phyloP scores from a whole-genome alignment of 176 grass and related monocot species.

The Triticum dicoccoides region DNA sequence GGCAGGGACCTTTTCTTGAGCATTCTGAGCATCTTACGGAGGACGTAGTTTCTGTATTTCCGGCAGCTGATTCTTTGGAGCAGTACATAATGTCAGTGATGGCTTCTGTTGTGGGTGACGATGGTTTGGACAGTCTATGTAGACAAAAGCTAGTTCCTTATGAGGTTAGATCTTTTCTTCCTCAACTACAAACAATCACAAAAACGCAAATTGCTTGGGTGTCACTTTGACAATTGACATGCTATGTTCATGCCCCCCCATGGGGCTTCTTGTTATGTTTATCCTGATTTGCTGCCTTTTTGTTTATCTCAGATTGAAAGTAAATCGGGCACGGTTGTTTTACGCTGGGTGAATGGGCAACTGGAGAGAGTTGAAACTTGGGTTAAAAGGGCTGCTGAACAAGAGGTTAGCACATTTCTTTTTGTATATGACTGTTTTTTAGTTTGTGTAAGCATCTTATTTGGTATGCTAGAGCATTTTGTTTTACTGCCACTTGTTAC shows the following conservation, averaged over 20 bases:
- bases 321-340: constrained; percentile 81
- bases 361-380: constrained; percentile 94
- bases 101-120: constrained; percentile 73
- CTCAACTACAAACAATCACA: constrained; percentile 7
- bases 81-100: constrained; percentile 82
- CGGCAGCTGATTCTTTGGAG: constrained; percentile 77
- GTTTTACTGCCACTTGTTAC: constrained; percentile 5
- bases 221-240: constrained; percentile 20
- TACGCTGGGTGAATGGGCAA: constrained; percentile 91
- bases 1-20: constrained; percentile 92
- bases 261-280: constrained; percentile 18
- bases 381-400: constrained; percentile 81
- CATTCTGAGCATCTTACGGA: constrained; percentile 90
- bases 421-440: neutral
- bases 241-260: neutral
- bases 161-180: constrained; percentile 57
- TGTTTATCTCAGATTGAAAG: constrained; percentile 64
- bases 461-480: neutral
- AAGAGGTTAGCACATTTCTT: constrained; percentile 64
- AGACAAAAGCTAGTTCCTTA: constrained; percentile 73
- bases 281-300: constrained; percentile 3
- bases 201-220: constrained; percentile 10
- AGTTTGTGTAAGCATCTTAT: constrained; percentile 1
- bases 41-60: constrained; percentile 92
- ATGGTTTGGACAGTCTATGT: constrained; percentile 70